Conservation (phyloP, 2,329 filamentous ascomycete species). For the Fusarium sp. region DNA sequence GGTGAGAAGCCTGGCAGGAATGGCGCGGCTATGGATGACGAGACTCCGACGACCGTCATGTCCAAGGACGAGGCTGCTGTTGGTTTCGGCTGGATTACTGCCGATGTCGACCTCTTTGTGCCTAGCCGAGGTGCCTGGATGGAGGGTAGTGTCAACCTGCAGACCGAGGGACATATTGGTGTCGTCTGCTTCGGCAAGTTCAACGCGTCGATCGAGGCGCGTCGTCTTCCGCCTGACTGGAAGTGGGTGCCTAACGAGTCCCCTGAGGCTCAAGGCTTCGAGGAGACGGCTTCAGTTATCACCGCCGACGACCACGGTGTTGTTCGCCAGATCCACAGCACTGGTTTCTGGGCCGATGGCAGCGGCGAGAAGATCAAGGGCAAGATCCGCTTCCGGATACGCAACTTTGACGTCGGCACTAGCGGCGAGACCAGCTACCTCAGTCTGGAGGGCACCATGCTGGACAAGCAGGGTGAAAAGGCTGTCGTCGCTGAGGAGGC, state of each 20-base stretch:
- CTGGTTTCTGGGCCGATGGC: constrained; percentile 81
- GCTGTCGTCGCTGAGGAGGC: constrained; percentile 60
- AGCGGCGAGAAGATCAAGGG: constrained; percentile 77
- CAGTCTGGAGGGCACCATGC: constrained; percentile 89
- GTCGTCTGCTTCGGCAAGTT: constrained; percentile 92
- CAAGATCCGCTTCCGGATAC: constrained; percentile 80
- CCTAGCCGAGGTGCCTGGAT: constrained; percentile 79
- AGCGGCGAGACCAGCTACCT: constrained; percentile 83
- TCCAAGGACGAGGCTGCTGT: constrained; percentile 86
- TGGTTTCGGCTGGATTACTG: constrained; percentile 88
- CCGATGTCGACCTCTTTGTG: constrained; percentile 85
- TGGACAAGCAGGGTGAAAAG: constrained; percentile 75
- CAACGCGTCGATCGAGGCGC: constrained; percentile 86
- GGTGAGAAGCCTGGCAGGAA: constrained; percentile 67
- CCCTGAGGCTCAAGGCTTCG: constrained; percentile 53
- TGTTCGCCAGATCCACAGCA: constrained; percentile 63
- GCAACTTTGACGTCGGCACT: constrained; percentile 84
- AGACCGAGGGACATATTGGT: constrained; percentile 89
- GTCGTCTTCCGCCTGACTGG: constrained; percentile 82
- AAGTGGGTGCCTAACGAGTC: constrained; percentile 75
- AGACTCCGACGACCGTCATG: constrained; percentile 59
- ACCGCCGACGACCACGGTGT: constrained; percentile 64
- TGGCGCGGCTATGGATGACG: constrained; percentile 60
- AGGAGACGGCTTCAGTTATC: constrained; percentile 55
- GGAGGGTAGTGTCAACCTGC: constrained; percentile 85